Conservation (phyloP, 208 protist species). For the Leishmania arabica region DNA sequence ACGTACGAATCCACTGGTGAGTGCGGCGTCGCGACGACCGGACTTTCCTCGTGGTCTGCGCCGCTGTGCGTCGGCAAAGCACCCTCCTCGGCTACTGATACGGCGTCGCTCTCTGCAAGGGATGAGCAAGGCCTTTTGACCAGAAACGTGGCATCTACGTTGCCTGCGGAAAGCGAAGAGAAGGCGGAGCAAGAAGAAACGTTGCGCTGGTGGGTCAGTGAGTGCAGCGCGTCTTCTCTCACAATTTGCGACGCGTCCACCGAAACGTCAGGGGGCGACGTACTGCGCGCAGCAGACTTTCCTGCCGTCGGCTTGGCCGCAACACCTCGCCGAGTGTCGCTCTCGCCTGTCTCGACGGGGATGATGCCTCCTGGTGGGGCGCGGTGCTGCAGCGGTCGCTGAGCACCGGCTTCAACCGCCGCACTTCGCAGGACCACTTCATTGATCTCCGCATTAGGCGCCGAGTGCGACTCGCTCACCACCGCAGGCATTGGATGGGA, state of each 20-base stretch:
- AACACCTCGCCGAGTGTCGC: neutral
- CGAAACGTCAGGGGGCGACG: neutral
- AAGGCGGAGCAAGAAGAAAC: neutral
- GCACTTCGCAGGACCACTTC: neutral
- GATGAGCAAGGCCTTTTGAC: neutral
- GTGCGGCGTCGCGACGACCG: neutral
- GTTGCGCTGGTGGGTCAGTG: neutral
- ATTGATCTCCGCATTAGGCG: neutral
- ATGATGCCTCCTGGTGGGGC: slow-evolving; percentile 7
- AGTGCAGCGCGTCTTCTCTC: neutral
- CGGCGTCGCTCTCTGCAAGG: neutral
- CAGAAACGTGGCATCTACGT: neutral
- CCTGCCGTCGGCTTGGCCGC: neutral
- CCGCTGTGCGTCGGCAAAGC: neutral
- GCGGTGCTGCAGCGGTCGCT: slow-evolving; percentile 6
- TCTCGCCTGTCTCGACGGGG: neutral
- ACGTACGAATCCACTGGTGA: slow-evolving; percentile 31
- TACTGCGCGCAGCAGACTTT: neutral
- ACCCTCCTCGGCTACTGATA: neutral
- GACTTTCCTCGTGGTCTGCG: neutral
- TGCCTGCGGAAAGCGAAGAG: neutral
- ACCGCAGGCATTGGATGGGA: slow-evolving; percentile 16
- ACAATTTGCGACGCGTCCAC: neutral
- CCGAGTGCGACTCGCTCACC: neutral
- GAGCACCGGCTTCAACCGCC: neutral